Base-by-base conservation (phyloP, 1,284 basidiomycete genomes). In the Chiua sp. region DNA sequence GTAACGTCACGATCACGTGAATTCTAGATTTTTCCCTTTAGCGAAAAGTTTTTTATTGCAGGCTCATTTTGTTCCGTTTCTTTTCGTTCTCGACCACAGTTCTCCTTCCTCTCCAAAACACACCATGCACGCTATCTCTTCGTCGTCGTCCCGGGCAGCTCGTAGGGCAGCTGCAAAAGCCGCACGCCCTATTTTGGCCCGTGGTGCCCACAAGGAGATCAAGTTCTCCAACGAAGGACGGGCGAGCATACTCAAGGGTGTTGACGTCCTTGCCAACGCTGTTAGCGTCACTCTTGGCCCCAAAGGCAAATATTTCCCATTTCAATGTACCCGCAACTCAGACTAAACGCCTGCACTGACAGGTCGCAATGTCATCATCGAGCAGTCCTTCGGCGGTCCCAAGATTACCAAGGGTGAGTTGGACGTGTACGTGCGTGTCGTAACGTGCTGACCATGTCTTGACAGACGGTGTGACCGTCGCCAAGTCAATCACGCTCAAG, bases 281-380 rank as follows among this genome's bases (percentile, higher is more conserved):
- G 96, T 98, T 72, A 90, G 88, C 67, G 95, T 98, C 54, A 99
- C 97, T 44, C 87, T 98, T 44, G 97, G 97, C 61, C 97, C 97
- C 56, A 99, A 99, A 81, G 95, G 94, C 91, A 60, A 18, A 82
- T 71, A 5, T 2, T 5, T 23, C 51, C 13, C 10, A 7, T 13
- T 35, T 47, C 16, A 51, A 2, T 46, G 3, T 30, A 42, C 20
- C 18, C 35, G 13, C n/a, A 10, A 15, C 26, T 4, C 15, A 5
- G 28, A 37, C 39, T 35, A n/a, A 59, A 51, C 67, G 57, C 72
- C 59, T n/a, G 20, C 49, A 61, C 65, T 49, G 13, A 2, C 20
- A 93, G 93, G 95, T 70, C 88, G 97, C 72, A 99, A 98, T 77
- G 97, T 98, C 71, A 98, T 99, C 82, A 98, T 99, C 73, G 96